These are phyloP conservation scores for Saccharomyces hybrid DNA, from an alignment of 1,139 yeast genomes.

Conservation along the genomic window DNA sequence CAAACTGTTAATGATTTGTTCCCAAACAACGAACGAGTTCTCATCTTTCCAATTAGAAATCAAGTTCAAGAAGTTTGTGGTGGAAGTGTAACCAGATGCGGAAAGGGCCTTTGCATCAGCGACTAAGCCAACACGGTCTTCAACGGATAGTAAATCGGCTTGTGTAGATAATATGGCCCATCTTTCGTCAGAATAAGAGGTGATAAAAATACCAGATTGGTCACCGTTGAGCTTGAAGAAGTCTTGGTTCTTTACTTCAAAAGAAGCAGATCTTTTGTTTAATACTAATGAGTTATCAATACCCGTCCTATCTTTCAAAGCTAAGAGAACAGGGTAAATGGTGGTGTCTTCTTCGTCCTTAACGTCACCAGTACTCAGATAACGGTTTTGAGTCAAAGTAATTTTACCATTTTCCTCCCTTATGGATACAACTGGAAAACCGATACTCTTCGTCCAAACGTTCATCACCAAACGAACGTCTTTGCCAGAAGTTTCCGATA, in stretches of 20 bases:
- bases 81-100: too few species aligned
- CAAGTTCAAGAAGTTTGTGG: too few species aligned
- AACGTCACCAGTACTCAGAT: constrained; percentile 68
- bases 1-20: too few species aligned
- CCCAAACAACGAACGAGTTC: too few species aligned
- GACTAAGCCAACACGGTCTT: too few species aligned
- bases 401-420: constrained; percentile 29
- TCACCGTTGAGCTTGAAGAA: constrained; percentile 76
- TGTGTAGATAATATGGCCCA: constrained; percentile 68
- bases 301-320: constrained; percentile 58
- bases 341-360: constrained; percentile 58
- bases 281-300: constrained; percentile 55
- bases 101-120: too few species aligned
- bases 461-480: too few species aligned
- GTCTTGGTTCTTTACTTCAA: constrained; percentile 36
- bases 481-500: too few species aligned
- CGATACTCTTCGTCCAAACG: too few species aligned
- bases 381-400: constrained; percentile 58
- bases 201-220: constrained; percentile 77
- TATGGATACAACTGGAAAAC: too few species aligned
- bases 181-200: constrained; percentile 67
- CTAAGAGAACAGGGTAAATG: constrained; percentile 74
- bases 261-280: constrained; percentile 43
- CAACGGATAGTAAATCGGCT: constrained; percentile 31
- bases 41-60: too few species aligned